Base-by-base conservation (phyloP, 179 eudicot genomes). In the Pouteria campechiana region DNA sequence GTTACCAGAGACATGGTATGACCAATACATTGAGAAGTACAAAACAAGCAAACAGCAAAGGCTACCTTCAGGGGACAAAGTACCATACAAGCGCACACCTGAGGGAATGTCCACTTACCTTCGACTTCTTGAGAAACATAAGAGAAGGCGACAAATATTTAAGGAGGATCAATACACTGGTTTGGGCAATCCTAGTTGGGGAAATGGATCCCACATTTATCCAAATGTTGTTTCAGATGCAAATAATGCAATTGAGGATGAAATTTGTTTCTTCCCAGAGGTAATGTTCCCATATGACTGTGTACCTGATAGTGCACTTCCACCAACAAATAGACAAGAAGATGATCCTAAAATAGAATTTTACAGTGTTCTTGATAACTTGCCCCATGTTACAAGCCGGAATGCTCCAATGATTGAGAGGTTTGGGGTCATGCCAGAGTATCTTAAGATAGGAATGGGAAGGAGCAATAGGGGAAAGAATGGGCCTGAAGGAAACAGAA, bases 361-460 rank as follows among this genome's bases (percentile, higher is more conserved):
- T 53, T 78, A 68, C 68, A 90, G 93, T 32, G 78, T 85, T 66
- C 68, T 90, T 45, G 98, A 90, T 68, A 81, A 58, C 28, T 69
- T 90, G 28, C 98, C 98, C 17, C 74, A 68, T 58, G 54, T 76
- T 22, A 44, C 73, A 45, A 68, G 83, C 41, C 81, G 73, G 61
- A 89, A 71, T 64, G 75, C 93, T 44, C 81, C 81, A 45, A 81
- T 81, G 98, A 81, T 90, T 22, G 95, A 90, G 74, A 72, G 98
- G 63, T 93, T 90, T 57, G 98, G 95, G 35, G 81, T 85, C 43
- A 67, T 76, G 53, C 86, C 89, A 35, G 96, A 86, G 46, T 82
- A 69, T 63, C 83, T 86, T 36, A 68, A 57, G 63, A 79, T 80
- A 79, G 95, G 72, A 33, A 80, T 76, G 49, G 68, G 72, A 25